Percentiles rank a stretch among this genome's conserved stretches.
phyloP scores from a whole-genome alignment of 768 basidiomycete species.

The Hemileccinum impolitum region DNA sequence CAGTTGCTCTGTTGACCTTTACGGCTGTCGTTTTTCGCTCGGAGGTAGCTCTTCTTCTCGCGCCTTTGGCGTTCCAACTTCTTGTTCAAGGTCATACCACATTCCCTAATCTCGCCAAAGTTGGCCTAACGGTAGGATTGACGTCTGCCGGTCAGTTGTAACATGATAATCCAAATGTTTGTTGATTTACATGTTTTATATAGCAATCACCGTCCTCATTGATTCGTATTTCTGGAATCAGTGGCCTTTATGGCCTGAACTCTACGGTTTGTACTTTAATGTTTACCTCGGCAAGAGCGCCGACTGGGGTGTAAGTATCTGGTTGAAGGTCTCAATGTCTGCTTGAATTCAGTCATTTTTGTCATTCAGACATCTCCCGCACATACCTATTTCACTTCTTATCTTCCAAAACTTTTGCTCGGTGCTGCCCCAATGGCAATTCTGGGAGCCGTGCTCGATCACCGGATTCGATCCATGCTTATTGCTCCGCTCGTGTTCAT shows the following conservation, averaged over 20 bases:
- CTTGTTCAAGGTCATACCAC: constrained; percentile 42
- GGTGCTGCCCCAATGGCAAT: constrained; percentile 57
- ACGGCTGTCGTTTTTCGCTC: constrained; percentile 73
- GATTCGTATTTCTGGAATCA: constrained; percentile 87
- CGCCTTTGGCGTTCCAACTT: constrained; percentile 55
- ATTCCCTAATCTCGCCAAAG: constrained; percentile 41
- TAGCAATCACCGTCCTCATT: constrained; percentile 59
- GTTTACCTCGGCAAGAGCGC: constrained; percentile 80
- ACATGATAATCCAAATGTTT: background rate
- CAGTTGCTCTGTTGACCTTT: constrained; percentile 62
- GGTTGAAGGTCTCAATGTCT: background rate
- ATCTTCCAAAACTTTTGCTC: constrained; percentile 78
- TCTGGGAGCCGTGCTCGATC: constrained; percentile 48
- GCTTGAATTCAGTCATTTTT: background rate
- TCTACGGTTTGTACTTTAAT: constrained; percentile 78
- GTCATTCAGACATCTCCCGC: constrained; percentile 61
- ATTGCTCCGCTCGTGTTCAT: constrained; percentile 54
- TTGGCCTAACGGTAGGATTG: constrained; percentile 48
- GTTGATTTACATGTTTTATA: background rate
- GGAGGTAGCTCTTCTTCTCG: constrained; percentile 70
- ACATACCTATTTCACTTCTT: constrained; percentile 58
- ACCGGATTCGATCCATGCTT: constrained; percentile 48
- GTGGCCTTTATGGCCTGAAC: constrained; percentile 82
- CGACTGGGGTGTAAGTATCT: constrained; percentile 83
- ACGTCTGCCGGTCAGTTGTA: constrained; percentile 48